Evolutionary conservation across 768 basidiomycete genomes (phyloP).

Genomic region (Serendipita indica): DNA sequence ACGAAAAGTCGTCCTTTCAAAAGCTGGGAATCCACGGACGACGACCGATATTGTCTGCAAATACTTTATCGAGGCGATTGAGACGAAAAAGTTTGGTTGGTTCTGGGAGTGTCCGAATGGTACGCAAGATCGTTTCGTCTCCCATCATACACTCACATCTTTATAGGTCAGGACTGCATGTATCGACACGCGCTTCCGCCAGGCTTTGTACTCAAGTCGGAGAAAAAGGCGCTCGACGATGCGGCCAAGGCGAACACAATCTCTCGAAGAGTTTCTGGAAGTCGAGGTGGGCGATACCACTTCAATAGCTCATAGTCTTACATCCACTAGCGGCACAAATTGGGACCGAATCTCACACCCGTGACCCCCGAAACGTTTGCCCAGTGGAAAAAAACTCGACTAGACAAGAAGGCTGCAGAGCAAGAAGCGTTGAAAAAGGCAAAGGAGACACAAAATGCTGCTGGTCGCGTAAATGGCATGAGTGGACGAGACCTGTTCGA

Average conservation of each 20-base stretch:
- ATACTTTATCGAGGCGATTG: conserved; percentile 91
- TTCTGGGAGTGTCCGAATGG: conserved; percentile 93
- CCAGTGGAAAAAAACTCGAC: conserved; percentile 84
- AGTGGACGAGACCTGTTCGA: conserved; percentile 93
- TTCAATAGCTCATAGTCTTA: not conserved
- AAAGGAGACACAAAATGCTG: conserved; percentile 65
- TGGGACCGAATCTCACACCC: conserved; percentile 78
- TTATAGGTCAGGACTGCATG: conserved; percentile 71
- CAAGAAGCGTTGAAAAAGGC: conserved; percentile 63
- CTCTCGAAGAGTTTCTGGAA: conserved; percentile 96
- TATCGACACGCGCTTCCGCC: conserved; percentile 93
- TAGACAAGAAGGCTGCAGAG: conserved; percentile 92
- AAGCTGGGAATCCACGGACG: conserved; percentile 80
- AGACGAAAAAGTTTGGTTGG: conserved; percentile 84
- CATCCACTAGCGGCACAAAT: conserved; percentile 68
- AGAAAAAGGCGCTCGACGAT: conserved; percentile 82
- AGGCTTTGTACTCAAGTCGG: conserved; percentile 88
- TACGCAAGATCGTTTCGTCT: too few relatives aligned
- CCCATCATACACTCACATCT: too few relatives aligned
- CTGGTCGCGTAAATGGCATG: conserved; percentile 88
- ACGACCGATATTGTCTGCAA: conserved; percentile 98
- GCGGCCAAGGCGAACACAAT: conserved; percentile 81
- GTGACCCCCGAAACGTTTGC: conserved; percentile 87
- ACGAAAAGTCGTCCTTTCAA: conserved; percentile 69
- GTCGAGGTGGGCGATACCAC: conserved; percentile 54